Percentiles rank a stretch among this genome's conserved stretches.
phyloP scores from a whole-genome alignment of 805 yeast species.

The Wilhelminamyces savonicus region DNA sequence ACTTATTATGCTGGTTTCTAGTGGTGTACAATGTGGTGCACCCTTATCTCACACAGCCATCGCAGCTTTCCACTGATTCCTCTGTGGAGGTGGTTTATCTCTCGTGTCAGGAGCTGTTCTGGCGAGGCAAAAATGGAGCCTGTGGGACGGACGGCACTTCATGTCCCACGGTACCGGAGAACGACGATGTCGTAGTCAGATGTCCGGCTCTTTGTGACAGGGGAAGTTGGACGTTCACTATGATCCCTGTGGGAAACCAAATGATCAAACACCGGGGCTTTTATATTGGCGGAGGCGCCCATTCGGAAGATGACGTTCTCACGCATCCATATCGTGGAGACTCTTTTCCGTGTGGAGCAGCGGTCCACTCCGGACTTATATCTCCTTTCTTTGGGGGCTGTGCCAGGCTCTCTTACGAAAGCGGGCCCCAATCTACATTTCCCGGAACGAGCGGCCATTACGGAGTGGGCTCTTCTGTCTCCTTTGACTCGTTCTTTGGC shows the following conservation, averaged over 20 bases:
- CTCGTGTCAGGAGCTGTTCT: slow-evolving; percentile 48
- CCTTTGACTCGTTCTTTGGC: slow-evolving; percentile 70
- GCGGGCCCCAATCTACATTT: slow-evolving; percentile 44
- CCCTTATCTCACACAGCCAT: slow-evolving; percentile 42
- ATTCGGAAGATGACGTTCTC: slow-evolving; percentile 9
- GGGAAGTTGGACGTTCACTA: slow-evolving; percentile 69
- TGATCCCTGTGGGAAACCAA: slow-evolving; percentile 66
- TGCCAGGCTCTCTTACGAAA: slow-evolving; percentile 53
- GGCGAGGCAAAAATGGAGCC: slow-evolving; percentile 70
- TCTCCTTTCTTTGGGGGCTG: slow-evolving; percentile 78
- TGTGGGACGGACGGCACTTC: slow-evolving; percentile 70
- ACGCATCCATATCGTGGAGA: slow-evolving; percentile 77
- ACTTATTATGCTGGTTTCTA: slow-evolving; percentile 43
- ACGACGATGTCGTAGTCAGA: slow-evolving; percentile 47
- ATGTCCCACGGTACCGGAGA: slow-evolving; percentile 42
- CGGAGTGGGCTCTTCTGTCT: slow-evolving; percentile 49
- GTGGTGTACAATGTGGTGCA: slow-evolving; percentile 29
- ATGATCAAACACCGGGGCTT: slow-evolving; percentile 65
- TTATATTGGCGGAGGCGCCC: slow-evolving; percentile 70
- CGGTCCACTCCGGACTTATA: slow-evolving; percentile 75
- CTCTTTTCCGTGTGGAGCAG: slow-evolving; percentile 86
- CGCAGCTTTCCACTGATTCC: slow-evolving; percentile 11
- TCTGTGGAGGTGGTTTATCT: slow-evolving; percentile 31
- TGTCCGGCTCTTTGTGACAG: slow-evolving; percentile 88
- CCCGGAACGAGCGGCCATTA: slow-evolving; percentile 42